Conservation (phyloP, 257 asterid species). For the Solanum medicagineum region DNA sequence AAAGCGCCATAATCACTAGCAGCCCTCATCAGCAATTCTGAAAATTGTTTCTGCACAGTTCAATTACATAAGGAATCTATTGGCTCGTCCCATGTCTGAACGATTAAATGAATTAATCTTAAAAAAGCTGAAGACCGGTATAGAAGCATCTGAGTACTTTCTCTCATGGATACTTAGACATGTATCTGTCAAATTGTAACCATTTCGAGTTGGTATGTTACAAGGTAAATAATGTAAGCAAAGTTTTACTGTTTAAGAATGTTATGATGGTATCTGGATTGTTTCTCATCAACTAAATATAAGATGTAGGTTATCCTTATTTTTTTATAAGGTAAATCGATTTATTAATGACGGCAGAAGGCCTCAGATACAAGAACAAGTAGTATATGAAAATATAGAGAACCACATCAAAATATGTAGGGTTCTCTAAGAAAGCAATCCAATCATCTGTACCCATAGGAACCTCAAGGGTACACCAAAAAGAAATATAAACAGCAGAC, state of each 20-base stretch:
- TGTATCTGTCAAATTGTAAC: background rate
- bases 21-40: slow-evolving; percentile 90
- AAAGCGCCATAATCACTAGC: slow-evolving; percentile 96
- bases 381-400: background rate
- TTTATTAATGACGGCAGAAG: background rate
- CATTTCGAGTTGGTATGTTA: background rate
- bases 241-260: background rate
- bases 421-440: background rate
- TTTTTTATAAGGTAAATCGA: background rate
- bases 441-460: background rate
- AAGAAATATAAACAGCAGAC: background rate
- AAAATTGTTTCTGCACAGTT: slow-evolving; percentile 78
- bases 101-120: background rate
- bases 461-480: background rate
- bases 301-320: background rate
- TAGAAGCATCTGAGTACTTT: background rate
- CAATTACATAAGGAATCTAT: background rate
- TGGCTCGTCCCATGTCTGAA: background rate
- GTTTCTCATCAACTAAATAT: background rate
- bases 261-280: background rate
- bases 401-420: background rate
- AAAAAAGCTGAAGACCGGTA: background rate
- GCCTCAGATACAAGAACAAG: background rate
- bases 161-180: background rate
- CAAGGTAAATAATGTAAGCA: background rate